These are phyloP conservation scores for Cladobotryum mycophilum DNA, from an alignment of 2,329 filamentous ascomycete genomes.

Conservation along the genomic window DNA sequence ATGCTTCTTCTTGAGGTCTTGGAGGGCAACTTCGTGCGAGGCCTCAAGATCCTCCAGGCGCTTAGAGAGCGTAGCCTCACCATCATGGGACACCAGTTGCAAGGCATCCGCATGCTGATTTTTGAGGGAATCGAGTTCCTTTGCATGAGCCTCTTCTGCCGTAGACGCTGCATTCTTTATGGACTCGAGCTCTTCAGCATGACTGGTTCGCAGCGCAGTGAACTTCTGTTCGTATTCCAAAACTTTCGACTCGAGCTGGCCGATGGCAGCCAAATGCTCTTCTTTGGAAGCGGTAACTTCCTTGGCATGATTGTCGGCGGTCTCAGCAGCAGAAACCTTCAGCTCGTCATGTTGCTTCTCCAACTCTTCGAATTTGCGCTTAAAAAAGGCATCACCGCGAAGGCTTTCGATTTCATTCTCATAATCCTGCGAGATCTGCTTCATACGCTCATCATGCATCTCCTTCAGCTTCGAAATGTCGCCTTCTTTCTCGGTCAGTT, in stretches of 20 bases:
- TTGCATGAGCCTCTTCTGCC: constrained; percentile 41
- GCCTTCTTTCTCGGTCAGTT: constrained; percentile 42
- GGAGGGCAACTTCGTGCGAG: constrained; percentile 35
- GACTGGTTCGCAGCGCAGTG: constrained; percentile 48
- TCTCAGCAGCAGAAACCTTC: constrained; percentile 29
- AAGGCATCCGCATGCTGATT: constrained; percentile 47
- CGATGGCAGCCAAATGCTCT: constrained; percentile 38
- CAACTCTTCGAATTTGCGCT: constrained; percentile 56
- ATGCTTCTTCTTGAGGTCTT: constrained; percentile 36
- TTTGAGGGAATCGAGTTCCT: constrained; percentile 50
- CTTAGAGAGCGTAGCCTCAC: constrained; percentile 32
- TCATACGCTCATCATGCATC: constrained; percentile 52
- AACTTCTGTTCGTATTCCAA: constrained; percentile 48
- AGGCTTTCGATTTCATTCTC: constrained; percentile 60
- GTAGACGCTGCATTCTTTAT: constrained; percentile 47
- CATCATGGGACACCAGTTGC: constrained; percentile 37
- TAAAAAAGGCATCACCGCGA: constrained; percentile 57
- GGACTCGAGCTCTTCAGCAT: constrained; percentile 52
- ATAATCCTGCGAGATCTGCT: constrained; percentile 54
- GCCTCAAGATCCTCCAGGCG: constrained; percentile 38
- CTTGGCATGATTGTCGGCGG: constrained; percentile 33
- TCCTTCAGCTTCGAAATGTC: constrained; percentile 46
- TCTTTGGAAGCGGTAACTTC: constrained; percentile 38
- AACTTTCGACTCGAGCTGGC: constrained; percentile 45
- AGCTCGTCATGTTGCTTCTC: constrained; percentile 51